A percentile compares a stretch with the other conserved stretches of the same genome.
Conservation (phyloP, 2,329 filamentous ascomycete genomes). For the Colletotrichum tropicicola region DNA sequence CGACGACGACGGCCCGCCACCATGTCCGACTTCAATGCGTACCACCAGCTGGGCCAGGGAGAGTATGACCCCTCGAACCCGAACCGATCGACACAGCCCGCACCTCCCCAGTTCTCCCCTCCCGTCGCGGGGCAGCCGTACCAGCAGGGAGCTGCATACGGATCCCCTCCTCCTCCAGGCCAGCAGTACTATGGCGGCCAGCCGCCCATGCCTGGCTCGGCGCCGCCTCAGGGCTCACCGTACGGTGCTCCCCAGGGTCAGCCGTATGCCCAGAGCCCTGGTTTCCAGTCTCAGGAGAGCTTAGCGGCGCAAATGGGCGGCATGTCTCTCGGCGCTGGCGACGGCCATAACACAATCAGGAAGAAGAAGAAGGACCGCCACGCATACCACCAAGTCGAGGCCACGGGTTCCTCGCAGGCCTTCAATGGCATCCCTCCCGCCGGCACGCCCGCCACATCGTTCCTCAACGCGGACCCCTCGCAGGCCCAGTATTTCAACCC, state of each 20-base stretch:
- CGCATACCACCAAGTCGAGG: slow-evolving; percentile 87
- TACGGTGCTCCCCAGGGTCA: slow-evolving; percentile 38
- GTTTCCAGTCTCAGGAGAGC: slow-evolving; percentile 52
- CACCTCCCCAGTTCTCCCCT: slow-evolving; percentile 64
- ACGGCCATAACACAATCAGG: slow-evolving; percentile 60
- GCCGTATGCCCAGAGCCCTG: slow-evolving; percentile 41
- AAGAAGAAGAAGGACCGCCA: slow-evolving; percentile 96
- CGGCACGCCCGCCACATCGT: slow-evolving; percentile 56
- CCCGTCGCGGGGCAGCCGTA: slow-evolving; percentile 63
- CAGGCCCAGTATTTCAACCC: slow-evolving; percentile 54
- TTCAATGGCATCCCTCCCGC: slow-evolving; percentile 74
- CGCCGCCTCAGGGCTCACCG: slow-evolving; percentile 40
- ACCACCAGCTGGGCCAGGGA: slow-evolving; percentile 65
- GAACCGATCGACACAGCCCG: slow-evolving; percentile 58
- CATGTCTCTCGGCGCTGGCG: slow-evolving; percentile 68
- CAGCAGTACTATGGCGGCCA: slow-evolving; percentile 51
- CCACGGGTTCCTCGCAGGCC: slow-evolving; percentile 71
- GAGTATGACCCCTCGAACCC: slow-evolving; percentile 65
- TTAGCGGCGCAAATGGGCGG: slow-evolving; percentile 80
- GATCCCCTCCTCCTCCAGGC: slow-evolving; percentile 44
- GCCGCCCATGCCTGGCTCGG: slow-evolving; percentile 39
- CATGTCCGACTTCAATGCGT: slow-evolving; percentile 66
- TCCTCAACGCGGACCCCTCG: slow-evolving; percentile 41
- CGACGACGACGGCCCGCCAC: neutral
- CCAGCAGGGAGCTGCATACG: slow-evolving; percentile 54